Conservation (phyloP, 1,284 basidiomycete genomes). For the Porodaedalea pini region DNA sequence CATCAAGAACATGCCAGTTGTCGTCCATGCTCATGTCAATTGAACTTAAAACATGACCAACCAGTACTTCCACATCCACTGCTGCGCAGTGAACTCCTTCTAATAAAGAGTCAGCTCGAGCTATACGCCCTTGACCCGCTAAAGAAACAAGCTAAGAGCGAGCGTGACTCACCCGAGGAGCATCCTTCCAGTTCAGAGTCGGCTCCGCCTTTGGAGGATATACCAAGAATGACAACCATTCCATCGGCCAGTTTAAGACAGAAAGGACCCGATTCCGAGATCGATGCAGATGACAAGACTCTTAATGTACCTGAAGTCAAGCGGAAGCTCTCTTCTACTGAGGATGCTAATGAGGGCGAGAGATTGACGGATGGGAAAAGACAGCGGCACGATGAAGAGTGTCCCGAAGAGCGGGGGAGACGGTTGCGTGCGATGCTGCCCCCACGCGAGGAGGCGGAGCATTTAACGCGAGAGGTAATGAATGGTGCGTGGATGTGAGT, state of each 20-base stretch:
- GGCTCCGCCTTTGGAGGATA: neutral
- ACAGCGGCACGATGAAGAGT: neutral
- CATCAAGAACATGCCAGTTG: slow-evolving; percentile 11
- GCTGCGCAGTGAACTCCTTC: slow-evolving; percentile 25
- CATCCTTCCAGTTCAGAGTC: neutral
- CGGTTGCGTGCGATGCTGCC: slow-evolving; percentile 5
- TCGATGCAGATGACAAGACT: neutral
- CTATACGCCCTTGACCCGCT: slow-evolving; percentile 3
- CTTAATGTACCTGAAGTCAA: neutral
- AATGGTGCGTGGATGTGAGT: slow-evolving; percentile 1
- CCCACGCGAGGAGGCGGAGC: neutral
- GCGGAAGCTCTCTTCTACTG: neutral
- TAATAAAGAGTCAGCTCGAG: slow-evolving; percentile 23
- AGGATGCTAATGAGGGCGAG: neutral
- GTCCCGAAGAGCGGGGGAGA: neutral
- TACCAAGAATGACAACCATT: neutral
- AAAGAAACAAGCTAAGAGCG: no score
- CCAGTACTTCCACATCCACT: slow-evolving; percentile 23
- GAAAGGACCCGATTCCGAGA: neutral
- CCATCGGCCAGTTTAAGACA: neutral
- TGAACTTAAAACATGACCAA: neutral
- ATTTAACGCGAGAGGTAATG: neutral
- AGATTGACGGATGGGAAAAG: neutral
- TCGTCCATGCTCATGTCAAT: neutral
- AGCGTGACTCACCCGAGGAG: neutral